Evolutionary conservation across 2,329 filamentous ascomycete genomes (phyloP).

Genomic region (Fusarium hostae): DNA sequence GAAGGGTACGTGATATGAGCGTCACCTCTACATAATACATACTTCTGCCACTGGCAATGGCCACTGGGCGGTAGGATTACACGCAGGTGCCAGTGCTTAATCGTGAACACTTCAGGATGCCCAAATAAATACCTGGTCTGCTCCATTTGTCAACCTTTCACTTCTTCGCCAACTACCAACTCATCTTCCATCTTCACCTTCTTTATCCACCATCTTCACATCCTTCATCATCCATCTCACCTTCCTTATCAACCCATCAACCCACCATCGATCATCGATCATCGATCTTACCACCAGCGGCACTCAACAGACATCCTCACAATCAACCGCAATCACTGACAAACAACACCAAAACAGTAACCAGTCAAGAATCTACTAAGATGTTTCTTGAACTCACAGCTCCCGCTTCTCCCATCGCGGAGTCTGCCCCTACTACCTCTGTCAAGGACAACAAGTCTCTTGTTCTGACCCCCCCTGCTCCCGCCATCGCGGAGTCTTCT

Average conservation of each 20-base stretch:
- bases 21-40: too few species aligned
- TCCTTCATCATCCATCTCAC: neutral
- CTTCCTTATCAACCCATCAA: neutral
- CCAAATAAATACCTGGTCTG: neutral
- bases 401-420: rapidly evolving
- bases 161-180: neutral
- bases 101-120: neutral
- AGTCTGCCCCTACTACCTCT: neutral
- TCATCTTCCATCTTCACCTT: neutral
- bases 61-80: neutral
- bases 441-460: neutral
- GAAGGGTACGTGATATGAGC: rapidly evolving
- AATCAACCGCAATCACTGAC: neutral
- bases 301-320: neutral
- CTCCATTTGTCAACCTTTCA: rapidly evolving
- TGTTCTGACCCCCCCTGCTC: neutral
- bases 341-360: rapidly evolving
- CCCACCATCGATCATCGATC: neutral
- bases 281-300: too few species aligned
- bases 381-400: neutral
- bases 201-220: neutral
- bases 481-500: neutral
- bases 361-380: neutral
- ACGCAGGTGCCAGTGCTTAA: neutral
- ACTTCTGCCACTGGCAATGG: neutral